Base-by-base conservation (phyloP, 1,284 basidiomycete genomes). In the Apiotrichum siamense region DNA sequence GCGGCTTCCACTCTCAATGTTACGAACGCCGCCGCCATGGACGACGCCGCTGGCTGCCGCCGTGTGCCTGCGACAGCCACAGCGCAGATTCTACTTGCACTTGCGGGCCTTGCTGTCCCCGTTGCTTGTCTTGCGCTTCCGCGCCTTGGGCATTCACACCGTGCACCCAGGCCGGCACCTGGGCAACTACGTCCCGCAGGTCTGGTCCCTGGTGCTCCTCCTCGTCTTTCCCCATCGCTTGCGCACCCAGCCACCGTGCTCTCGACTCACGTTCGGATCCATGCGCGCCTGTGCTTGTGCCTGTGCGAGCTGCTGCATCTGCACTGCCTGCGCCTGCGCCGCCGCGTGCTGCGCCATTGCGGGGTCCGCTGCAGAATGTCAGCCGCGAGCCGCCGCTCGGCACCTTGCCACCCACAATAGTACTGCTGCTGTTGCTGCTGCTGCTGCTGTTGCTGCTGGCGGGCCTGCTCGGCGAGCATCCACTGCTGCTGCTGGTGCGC, bases 401-500 rank as follows among this genome's bases (percentile, higher is more conserved):
- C n/a, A n/a, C n/a, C n/a, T n/a, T n/a, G n/a, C n/a, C n/a, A 12
- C 20, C 66, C 64, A 47, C 29, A 11, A 20, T 69, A 68, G 49
- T 71, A 69, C 12, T 58, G 61, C 38, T 50, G 55, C 42, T 60
- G 57, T 46, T 60, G 63, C 45, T 62, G 60, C 49, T 21, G 51
- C 35, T 32, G 64, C 38, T 63, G 60, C 44, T 55, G n/a, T n/a
- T n/a, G 57, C 47, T 60, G 63, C 45, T 62, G 60, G 50, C 24
- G 51, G 32, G 36, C 65, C 38, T 63, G 60, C 44, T 55, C 46
- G 24, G 48, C 45, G 7, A 56, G 23, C 55, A 57, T 51, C 44
- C 55, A 55, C 51, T 67, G 63, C 60, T 67, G 62, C 55, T 1
- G 74, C 44, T 45, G 72, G 47, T 70, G 70, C 3, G 66, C 75